These are phyloP conservation scores for Microsporum canis DNA, from an alignment of 2,329 filamentous ascomycete species.

Conservation along the genomic window DNA sequence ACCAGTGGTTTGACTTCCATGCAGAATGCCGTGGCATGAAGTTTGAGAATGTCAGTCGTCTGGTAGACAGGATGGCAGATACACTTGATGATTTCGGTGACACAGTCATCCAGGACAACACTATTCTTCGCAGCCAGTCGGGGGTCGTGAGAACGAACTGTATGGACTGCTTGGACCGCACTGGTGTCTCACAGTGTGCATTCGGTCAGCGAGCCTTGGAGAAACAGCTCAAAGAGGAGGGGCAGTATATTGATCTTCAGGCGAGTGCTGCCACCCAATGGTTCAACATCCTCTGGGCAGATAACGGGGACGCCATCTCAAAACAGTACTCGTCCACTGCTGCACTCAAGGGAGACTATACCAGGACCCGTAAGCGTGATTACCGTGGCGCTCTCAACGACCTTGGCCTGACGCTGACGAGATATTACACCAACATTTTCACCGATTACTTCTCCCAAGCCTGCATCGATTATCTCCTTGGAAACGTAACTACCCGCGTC, in stretches of 20 bases:
- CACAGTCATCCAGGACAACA: constrained; percentile 46
- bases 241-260: constrained; percentile 63
- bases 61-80: constrained; percentile 58
- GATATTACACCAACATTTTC: constrained; percentile 73
- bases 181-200: constrained; percentile 90
- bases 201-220: constrained; percentile 77
- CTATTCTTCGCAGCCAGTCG: constrained; percentile 43
- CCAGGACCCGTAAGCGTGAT: constrained; percentile 77
- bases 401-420: constrained; percentile 71
- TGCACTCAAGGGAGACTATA: constrained; percentile 94
- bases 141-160: constrained; percentile 90
- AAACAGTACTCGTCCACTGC: constrained; percentile 93
- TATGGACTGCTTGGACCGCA: constrained; percentile 95
- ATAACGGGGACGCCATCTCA: constrained; percentile 92
- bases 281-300: constrained; percentile 96
- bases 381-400: constrained; percentile 87
- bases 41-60: constrained; percentile 80
- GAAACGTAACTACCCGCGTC: constrained; percentile 70
- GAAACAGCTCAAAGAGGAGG: constrained; percentile 61
- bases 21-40: constrained; percentile 88
- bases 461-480: constrained; percentile 85
- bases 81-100: constrained; percentile 62
- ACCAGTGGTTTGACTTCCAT: constrained; percentile 98
- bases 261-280: constrained; percentile 69
- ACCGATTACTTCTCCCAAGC: constrained; percentile 96